Percentiles rank a stretch among this genome's conserved stretches.
phyloP scores from a whole-genome alignment of 306 rosid genomes.

The Luffa aegyptiaca region DNA sequence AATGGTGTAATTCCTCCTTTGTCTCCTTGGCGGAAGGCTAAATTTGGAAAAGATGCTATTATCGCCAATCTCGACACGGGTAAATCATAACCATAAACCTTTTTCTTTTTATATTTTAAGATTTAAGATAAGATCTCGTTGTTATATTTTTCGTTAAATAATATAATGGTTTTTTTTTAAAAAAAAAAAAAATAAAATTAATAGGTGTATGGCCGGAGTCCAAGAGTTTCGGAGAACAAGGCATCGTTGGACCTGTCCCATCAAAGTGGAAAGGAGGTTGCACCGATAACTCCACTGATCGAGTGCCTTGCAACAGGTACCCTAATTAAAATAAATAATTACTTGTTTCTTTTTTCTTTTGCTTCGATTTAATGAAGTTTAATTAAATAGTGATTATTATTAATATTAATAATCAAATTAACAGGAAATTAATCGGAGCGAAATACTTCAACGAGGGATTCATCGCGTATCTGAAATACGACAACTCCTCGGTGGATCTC shows the following conservation, averaged over 20 bases:
- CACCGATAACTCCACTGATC: constrained; percentile 1
- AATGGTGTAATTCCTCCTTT: constrained; percentile 14
- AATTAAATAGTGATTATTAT: background rate
- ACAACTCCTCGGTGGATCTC: background rate
- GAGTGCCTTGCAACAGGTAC: constrained; percentile 54
- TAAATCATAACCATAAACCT: background rate
- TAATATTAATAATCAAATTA: background rate
- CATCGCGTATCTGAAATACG: background rate
- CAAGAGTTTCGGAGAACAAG: constrained; percentile 51
- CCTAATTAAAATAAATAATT: too few species aligned
- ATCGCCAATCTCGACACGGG: constrained; percentile 61
- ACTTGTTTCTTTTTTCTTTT: too few species aligned
- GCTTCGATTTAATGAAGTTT: background rate
- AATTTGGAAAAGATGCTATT: constrained; percentile 50
- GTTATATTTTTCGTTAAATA: background rate
- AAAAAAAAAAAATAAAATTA: background rate
- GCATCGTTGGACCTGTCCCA: constrained; percentile 42
- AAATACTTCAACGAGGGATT: constrained; percentile 66
- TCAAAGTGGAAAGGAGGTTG: constrained; percentile 71
- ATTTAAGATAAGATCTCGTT: background rate
- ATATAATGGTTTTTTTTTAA: too few species aligned
- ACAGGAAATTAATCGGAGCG: constrained; percentile 69
- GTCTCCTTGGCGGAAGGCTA: constrained; percentile 43
- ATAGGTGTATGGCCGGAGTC: constrained; percentile 45
- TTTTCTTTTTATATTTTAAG: background rate